phyloP scores from a whole-genome alignment of 768 basidiomycete genomes.

The Russula sp. region DNA sequence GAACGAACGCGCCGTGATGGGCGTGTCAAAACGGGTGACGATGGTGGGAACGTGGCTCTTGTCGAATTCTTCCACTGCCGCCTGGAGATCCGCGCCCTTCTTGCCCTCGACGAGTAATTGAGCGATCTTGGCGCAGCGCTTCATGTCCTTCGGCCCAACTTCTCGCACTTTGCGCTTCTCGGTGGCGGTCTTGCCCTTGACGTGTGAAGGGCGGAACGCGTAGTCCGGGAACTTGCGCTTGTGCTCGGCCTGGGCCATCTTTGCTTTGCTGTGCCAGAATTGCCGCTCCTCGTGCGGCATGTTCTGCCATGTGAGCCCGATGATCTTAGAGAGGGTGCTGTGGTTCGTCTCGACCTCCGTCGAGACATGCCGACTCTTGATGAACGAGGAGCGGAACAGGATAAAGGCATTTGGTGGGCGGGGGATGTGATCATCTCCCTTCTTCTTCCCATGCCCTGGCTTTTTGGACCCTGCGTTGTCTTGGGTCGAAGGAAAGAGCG shows the following conservation, averaged over 20 bases:
- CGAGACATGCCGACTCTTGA: conserved; percentile 71
- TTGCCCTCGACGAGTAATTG: conserved; percentile 45
- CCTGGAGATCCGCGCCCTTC: conserved; percentile 35
- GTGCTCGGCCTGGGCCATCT: conserved; percentile 66
- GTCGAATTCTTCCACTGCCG: conserved; percentile 38
- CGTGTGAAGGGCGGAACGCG: conserved; percentile 60
- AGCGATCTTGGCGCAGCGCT: conserved; percentile 62
- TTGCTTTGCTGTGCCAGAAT: conserved; percentile 73
- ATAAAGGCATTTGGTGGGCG: conserved; percentile 86
- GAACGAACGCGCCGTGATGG: conserved; percentile 66
- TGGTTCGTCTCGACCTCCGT: conserved; percentile 77
- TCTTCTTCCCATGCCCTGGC: conserved; percentile 59
- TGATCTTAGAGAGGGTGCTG: conserved; percentile 79
- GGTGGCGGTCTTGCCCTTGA: conserved; percentile 36
- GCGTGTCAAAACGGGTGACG: conserved; percentile 66
- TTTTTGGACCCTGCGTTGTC: conserved; percentile 37
- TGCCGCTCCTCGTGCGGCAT: conserved; percentile 70
- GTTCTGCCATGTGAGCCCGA: conserved; percentile 77
- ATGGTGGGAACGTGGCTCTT: conserved; percentile 49
- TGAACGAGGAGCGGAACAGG: conserved; percentile 78
- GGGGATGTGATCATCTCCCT: conserved; percentile 69
- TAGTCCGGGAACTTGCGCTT: conserved; percentile 72
- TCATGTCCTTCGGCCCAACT: conserved; percentile 55
- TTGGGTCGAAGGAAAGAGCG: conserved; percentile 51
- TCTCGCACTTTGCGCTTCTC: conserved; percentile 57